Conservation (phyloP, 176 grass and related monocot genomes). For the Stipa capillata region DNA sequence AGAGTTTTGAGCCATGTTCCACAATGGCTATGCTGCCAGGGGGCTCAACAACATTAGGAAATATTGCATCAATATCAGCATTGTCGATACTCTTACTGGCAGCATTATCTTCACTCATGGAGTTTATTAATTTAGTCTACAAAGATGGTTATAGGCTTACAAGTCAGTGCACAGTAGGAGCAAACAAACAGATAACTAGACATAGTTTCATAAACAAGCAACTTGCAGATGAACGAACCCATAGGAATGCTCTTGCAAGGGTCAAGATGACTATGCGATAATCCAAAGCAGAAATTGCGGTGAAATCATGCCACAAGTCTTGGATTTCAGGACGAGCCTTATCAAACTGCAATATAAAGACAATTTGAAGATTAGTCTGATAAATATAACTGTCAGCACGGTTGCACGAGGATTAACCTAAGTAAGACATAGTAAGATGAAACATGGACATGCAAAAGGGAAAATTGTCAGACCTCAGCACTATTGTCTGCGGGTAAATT, state of each 20-base stretch:
- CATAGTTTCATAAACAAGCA: not conserved
- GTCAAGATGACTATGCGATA: not conserved
- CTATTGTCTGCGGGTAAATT: not conserved
- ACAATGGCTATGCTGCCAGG: not conserved
- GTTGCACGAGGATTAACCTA: not conserved
- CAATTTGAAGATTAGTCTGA: no score
- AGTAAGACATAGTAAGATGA: not conserved
- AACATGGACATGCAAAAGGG: not conserved
- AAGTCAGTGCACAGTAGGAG: not conserved
- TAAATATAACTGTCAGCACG: not conserved
- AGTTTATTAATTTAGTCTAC: not conserved
- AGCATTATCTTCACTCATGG: not conserved
- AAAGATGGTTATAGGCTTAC: not conserved
- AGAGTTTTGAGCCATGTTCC: not conserved
- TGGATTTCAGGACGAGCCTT: not conserved
- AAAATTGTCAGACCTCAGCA: not conserved
- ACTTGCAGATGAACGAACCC: not conserved
- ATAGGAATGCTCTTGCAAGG: not conserved
- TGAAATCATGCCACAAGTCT: not conserved
- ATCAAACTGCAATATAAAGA: not conserved
- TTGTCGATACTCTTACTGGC: not conserved
- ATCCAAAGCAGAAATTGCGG: not conserved
- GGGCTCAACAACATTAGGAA: not conserved
- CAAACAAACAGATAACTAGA: not conserved
- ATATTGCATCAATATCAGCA: not conserved